phyloP scores from a whole-genome alignment of 78 protist species.

The Dictyostelium intermedium region DNA sequence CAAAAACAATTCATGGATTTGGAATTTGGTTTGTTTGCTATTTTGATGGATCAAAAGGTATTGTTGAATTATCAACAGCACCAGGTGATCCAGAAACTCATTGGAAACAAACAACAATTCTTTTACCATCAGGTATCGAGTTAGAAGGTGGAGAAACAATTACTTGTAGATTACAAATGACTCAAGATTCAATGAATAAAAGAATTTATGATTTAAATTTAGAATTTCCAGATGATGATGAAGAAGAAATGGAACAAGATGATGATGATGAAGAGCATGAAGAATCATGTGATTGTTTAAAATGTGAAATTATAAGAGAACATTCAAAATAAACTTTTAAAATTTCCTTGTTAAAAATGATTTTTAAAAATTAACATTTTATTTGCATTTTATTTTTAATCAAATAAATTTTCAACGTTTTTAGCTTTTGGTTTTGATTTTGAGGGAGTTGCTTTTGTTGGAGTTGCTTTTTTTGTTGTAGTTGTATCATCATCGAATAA shows the following conservation, averaged over 20 bases:
- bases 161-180: slow-evolving; percentile 20
- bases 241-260: slow-evolving; percentile 10
- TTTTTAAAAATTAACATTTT: too few species aligned
- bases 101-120: slow-evolving; percentile 83
- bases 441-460: neutral
- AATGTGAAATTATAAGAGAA: neutral
- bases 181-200: slow-evolving; percentile 29
- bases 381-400: neutral
- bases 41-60: slow-evolving; percentile 30
- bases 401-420: slow-evolving; percentile 23
- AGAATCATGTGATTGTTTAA: slow-evolving; percentile 8
- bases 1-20: slow-evolving; percentile 72
- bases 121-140: slow-evolving; percentile 22
- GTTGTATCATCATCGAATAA: slow-evolving; percentile 33
- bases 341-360: neutral
- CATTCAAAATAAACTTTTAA: neutral
- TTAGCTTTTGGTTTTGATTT: neutral
- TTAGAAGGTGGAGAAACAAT: slow-evolving; percentile 21
- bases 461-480: neutral
- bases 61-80: slow-evolving; percentile 49
- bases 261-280: neutral
- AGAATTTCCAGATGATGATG: slow-evolving; percentile 47
- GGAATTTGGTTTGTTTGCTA: slow-evolving; percentile 78
- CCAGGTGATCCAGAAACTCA: slow-evolving; percentile 80
- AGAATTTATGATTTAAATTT: slow-evolving; percentile 51